Evolutionary conservation across 257 asterid species (phyloP).

Genomic region (Salvia miltiorrhiza): DNA sequence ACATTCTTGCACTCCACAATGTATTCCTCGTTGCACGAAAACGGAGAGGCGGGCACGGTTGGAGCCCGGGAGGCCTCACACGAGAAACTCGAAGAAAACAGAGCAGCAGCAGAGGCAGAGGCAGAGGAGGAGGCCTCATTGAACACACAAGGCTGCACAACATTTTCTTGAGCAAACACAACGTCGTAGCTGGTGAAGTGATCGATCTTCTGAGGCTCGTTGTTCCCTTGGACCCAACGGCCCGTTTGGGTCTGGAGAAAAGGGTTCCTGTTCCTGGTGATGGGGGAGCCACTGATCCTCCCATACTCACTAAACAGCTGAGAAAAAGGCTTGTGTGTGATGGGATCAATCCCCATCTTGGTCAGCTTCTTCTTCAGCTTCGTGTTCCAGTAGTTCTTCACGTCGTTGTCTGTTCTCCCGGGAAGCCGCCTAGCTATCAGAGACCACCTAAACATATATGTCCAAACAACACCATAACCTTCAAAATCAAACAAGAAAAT

Average conservation of each 20-base stretch:
- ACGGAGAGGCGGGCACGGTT: conserved; percentile 30
- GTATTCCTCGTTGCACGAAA: conserved; percentile 39
- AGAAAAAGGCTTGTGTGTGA: conserved; percentile 95
- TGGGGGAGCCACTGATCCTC: conserved; percentile 53
- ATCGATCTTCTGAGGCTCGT: conserved; percentile 10
- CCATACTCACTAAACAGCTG: conserved; percentile 75
- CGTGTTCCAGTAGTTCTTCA: conserved; percentile 97
- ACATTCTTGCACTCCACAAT: conserved; percentile 24
- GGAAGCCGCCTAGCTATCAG: conserved; percentile 76
- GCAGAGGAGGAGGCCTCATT: conserved; percentile 38
- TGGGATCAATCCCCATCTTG: conserved; percentile 90
- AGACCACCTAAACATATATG: conserved; percentile 72
- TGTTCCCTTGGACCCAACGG: conserved; percentile 5
- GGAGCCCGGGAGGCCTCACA: conserved; percentile 36
- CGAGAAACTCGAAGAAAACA: conserved; percentile 26
- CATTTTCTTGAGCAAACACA: conserved; percentile 27
- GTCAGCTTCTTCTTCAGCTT: conserved; percentile 85
- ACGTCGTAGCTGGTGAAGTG: conserved; percentile 18
- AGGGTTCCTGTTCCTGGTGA: conserved; percentile 31
- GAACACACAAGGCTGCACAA: conserved; percentile 31
- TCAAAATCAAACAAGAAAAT: too few relatives aligned
- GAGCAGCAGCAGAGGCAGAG: too few relatives aligned
- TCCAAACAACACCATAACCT: background rate
- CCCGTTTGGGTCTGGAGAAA: conserved; percentile 20
- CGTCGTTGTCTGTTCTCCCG: conserved; percentile 94